A percentile compares a stretch with the other conserved stretches of the same genome.
phyloP scores from a whole-genome alignment of 2,329 filamentous ascomycete species.

The Ceratocystis cubensis region DNA sequence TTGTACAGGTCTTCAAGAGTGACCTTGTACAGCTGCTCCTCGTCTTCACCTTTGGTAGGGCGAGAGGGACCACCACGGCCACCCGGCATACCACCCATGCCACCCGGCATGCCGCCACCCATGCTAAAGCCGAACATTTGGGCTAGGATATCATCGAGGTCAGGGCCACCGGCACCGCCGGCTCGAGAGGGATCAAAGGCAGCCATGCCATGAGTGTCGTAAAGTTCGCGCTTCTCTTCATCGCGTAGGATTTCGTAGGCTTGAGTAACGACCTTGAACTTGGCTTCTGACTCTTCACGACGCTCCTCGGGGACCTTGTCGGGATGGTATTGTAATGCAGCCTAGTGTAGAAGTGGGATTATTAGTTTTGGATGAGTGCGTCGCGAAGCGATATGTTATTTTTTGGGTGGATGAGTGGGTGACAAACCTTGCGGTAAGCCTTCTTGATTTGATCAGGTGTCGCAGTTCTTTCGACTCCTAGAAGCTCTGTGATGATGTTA shows the following conservation, averaged over 20 bases:
- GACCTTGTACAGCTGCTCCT: conserved; percentile 85
- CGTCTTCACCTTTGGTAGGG: conserved; percentile 62
- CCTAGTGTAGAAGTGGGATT: conserved; percentile 38
- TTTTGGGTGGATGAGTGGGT: not conserved
- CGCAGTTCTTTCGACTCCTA: conserved; percentile 61
- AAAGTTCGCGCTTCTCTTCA: conserved; percentile 82
- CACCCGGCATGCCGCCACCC: conserved; percentile 41
- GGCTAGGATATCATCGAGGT: conserved; percentile 82
- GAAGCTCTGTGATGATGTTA: conserved; percentile 47
- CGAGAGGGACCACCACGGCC: conserved; percentile 42
- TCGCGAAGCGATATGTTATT: conserved; percentile 5
- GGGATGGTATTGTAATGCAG: conserved; percentile 77
- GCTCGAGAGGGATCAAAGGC: conserved; percentile 72
- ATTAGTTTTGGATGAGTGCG: no score
- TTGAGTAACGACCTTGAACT: conserved; percentile 85
- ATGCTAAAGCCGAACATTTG: conserved; percentile 76
- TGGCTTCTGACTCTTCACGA: conserved; percentile 72
- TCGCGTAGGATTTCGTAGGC: conserved; percentile 97
- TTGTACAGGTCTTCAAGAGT: conserved; percentile 93
- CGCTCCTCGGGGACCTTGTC: conserved; percentile 87
- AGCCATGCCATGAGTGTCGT: conserved; percentile 90
- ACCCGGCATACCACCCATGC: conserved; percentile 27
- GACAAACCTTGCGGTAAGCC: conserved; percentile 79
- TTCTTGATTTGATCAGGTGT: conserved; percentile 79
- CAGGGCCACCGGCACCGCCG: conserved; percentile 43